A percentile compares a stretch with the other conserved stretches of the same genome.
phyloP scores from a whole-genome alignment of 805 yeast species.

The Candida sithepensis region DNA sequence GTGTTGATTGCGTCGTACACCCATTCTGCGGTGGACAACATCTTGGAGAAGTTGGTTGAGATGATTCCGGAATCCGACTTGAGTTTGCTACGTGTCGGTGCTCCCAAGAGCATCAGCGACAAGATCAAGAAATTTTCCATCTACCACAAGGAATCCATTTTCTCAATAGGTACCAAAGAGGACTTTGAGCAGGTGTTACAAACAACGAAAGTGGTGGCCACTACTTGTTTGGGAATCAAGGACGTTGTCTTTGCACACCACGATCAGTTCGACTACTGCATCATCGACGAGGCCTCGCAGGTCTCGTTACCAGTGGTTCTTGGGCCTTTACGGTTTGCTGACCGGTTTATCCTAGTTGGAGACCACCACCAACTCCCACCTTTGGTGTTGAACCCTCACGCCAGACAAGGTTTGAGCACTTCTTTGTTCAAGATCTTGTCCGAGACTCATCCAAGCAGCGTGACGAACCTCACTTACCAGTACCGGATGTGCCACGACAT shows the following conservation, averaged over 20 bases:
- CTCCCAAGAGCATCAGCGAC: slow-evolving; percentile 55
- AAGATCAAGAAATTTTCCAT: slow-evolving; percentile 54
- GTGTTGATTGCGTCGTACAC: slow-evolving; percentile 84
- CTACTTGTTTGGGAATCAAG: slow-evolving; percentile 77
- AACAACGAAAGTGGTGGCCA: slow-evolving; percentile 73
- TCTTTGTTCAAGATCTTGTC: slow-evolving; percentile 77
- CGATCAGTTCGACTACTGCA: slow-evolving; percentile 80
- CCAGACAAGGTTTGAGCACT: slow-evolving; percentile 61
- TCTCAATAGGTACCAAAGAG: slow-evolving; percentile 32
- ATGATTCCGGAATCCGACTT: slow-evolving; percentile 34
- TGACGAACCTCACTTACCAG: slow-evolving; percentile 76
- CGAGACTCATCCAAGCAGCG: slow-evolving; percentile 66
- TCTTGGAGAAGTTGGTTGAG: slow-evolving; percentile 61
- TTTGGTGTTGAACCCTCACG: slow-evolving; percentile 64
- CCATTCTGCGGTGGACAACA: slow-evolving; percentile 94
- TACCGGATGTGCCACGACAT: slow-evolving; percentile 92
- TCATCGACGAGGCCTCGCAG: slow-evolving; percentile 95
- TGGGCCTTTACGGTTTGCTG: slow-evolving; percentile 79
- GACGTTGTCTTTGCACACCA: slow-evolving; percentile 56
- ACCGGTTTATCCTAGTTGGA: slow-evolving; percentile 88
- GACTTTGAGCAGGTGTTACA: slow-evolving; percentile 47
- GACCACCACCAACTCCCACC: slow-evolving; percentile 96
- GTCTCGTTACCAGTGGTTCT: slow-evolving; percentile 86
- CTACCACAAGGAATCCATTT: slow-evolving; percentile 30
- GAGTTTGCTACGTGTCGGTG: slow-evolving; percentile 67